Evolutionary conservation across 257 asterid genomes (phyloP), one percentile per base, ranked within the genome.

Genomic region (Forsythia viridissima): DNA sequence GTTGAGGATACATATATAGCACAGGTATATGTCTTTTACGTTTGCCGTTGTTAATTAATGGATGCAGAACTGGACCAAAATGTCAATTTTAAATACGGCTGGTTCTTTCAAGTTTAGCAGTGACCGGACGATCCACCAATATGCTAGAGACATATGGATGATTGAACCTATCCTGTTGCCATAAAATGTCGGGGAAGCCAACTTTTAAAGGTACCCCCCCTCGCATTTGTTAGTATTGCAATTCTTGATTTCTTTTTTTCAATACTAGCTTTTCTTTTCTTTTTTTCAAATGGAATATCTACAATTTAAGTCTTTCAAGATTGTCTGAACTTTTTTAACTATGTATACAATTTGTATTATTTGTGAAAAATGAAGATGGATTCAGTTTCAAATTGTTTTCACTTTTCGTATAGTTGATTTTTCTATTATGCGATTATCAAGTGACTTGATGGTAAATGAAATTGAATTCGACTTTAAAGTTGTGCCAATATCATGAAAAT

Each of bases 61-160:
- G 18, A 37, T 83, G 87, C 88, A 91, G 92, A 84, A 74, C 4
- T 89, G 96, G 96, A 88, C 93, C 44, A 88, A 82, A 85, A 91
- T 91, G 94, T 89, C 93, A 3, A 89, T 91, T 70, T 59, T 85
- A 41, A 91, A 89, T 77, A 89, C 92, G 12, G 94, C 92, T 1
- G 96, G 96, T 78, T 91, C 96, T 0, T 79, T 51, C 86, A 91
- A 89, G 88, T 91, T 91, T 76, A 89, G 92, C 87, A 88, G 94
- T 76, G 96, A 91, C 74, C 80, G 94, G 13, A 89, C 93, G 6
- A 91, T 91, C 65, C 90, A 85, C 42, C 85, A 91, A 76, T 89
- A 91, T 76, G 96, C 96, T 1, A 81, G 84, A 80, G 93, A 89
- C n/a, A 89, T 89, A 79, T 91, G 96, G 96, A 82, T 51, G 89